Evolutionary conservation across 257 asterid genomes (phyloP).

Genomic region (Scutellaria barbata): DNA sequence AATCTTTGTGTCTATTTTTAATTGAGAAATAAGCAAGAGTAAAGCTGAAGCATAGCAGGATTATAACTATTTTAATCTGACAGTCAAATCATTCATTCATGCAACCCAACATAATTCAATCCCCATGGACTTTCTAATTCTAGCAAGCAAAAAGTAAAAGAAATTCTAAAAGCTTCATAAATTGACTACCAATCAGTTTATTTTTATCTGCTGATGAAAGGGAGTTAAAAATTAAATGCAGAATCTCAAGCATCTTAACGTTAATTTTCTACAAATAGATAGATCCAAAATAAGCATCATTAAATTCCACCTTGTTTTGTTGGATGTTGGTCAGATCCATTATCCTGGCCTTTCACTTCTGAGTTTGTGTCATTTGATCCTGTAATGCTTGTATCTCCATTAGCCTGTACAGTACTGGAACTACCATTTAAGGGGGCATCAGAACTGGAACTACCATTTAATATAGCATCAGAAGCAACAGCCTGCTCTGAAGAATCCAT

Average conservation of each 20-base stretch:
- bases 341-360: conserved; percentile 48
- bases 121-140: conserved; percentile 3
- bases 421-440: conserved; percentile 40
- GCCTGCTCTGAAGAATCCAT: conserved; percentile 42
- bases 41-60: not conserved
- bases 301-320: conserved; percentile 58
- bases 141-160: not conserved
- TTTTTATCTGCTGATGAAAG: not conserved
- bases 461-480: conserved; percentile 48
- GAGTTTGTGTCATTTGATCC: conserved; percentile 39
- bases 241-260: not conserved
- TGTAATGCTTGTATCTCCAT: conserved; percentile 49
- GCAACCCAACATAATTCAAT: conserved; percentile 1
- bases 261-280: conserved; percentile 1
- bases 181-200: conserved; percentile 1
- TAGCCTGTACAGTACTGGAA: conserved; percentile 42
- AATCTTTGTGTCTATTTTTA: too few relatives aligned
- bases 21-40: conserved; percentile 2
- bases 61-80: conserved; percentile 10
- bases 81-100: not conserved
- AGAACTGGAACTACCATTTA: conserved; percentile 37
- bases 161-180: not conserved
- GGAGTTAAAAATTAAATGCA: not conserved
- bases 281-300: not conserved
- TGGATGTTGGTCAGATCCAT: conserved; percentile 45